Evolutionary conservation across 1,139 yeast genomes (phyloP), one percentile per base, ranked within the genome.

Genomic region (Yamadazyma triangularis): DNA sequence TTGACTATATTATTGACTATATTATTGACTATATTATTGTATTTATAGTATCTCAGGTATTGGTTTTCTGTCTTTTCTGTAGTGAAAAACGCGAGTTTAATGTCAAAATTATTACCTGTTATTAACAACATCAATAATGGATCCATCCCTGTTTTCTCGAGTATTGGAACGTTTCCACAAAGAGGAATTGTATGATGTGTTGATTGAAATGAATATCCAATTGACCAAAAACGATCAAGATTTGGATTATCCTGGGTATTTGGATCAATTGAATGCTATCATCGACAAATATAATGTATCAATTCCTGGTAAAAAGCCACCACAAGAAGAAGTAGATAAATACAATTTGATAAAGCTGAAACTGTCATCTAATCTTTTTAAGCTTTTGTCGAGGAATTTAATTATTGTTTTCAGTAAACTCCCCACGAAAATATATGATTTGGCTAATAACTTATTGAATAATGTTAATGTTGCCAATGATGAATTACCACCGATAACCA

Each of bases 401-500:
- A 48, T 55, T 4, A 15, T 52, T 27, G 54, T 62, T 2, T 51
- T 67, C 27, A 47, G 50, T 8, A 48, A 56, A 15, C 42, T 61
- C 13, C 59, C 71, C 1, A 56, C 58, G n/a, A 64, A 64, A 34
- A 50, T 57, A 4, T 62, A 60, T 41, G 73, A 68, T 36, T 49
- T 60, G 20, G 59, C 70, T 30, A 67, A 67, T 40, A 51, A 45
- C 14, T 51, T 65, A 16, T 50, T 67, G 32, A 58, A 58, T 27
- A 47, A 57, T 34, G 36, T 66, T 25, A 37, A 30, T 2, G 32
- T 51, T 12, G 41, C 39, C 11, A 53, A 44, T 4, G 46, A 43
- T 14, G 43, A 41, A 12, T 40, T 58, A 22, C 20, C 48, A 4
- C 35, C 46, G 5, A 47, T 49, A 3, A 48, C 57, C 3, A 47